A percentile compares a stretch with the other conserved stretches of the same genome.
These are phyloP conservation scores for Xylariaceae sp. DNA, from an alignment of 2,329 filamentous ascomycete species.

Conservation along the genomic window DNA sequence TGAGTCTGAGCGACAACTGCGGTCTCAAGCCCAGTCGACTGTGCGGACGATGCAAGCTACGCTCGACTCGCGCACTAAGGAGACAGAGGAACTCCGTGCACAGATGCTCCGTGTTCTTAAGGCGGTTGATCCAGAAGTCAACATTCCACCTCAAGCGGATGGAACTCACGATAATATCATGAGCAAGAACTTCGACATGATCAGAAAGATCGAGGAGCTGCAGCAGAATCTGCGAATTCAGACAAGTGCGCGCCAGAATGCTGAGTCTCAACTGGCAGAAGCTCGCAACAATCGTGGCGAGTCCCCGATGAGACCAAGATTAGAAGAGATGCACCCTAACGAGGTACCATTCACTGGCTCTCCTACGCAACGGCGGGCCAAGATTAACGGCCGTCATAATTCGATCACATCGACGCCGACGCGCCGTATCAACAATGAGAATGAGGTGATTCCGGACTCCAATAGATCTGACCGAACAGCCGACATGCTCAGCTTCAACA, in stretches of 20 bases:
- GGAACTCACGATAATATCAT: constrained; percentile 57
- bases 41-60: constrained; percentile 75
- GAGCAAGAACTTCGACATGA: constrained; percentile 77
- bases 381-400: constrained; percentile 52
- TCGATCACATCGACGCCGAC: constrained; percentile 77
- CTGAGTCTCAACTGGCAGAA: constrained; percentile 77
- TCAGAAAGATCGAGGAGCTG: constrained; percentile 80
- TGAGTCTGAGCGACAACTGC: constrained; percentile 84
- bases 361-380: constrained; percentile 62
- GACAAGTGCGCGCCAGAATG: constrained; percentile 72
- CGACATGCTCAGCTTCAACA: constrained; percentile 80
- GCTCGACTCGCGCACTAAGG: constrained; percentile 74
- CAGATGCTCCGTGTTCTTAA: constrained; percentile 81
- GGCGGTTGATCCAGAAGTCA: constrained; percentile 75
- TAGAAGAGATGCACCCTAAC: constrained; percentile 86
- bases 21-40: constrained; percentile 79
- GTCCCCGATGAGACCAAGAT: constrained; percentile 65
- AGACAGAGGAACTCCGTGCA: constrained; percentile 73
- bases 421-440: constrained; percentile 63
- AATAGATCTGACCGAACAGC: constrained; percentile 79
- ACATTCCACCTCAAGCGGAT: constrained; percentile 58
- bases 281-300: constrained; percentile 71
- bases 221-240: constrained; percentile 84
- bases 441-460: constrained; percentile 64
- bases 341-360: constrained; percentile 72